A percentile compares a stretch with the other conserved stretches of the same genome.
These are phyloP conservation scores for Podila horticola DNA, from an alignment of 192 early-diverging fungal genomes.

Conservation along the genomic window DNA sequence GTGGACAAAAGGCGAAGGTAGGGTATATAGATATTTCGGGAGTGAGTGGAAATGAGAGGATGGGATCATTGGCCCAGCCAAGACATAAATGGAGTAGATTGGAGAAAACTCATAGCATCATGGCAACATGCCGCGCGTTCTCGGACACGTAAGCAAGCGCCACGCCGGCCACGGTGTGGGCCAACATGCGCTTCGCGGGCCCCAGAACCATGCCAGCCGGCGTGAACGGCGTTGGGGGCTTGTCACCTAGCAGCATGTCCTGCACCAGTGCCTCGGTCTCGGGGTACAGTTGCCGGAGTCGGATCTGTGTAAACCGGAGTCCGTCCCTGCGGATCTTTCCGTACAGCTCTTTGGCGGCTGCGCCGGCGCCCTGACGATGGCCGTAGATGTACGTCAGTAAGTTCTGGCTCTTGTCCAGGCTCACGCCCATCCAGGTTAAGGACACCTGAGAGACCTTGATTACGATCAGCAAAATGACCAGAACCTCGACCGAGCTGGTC, in stretches of 20 bases:
- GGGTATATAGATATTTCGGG: not conserved
- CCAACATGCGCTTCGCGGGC: conserved; percentile 18
- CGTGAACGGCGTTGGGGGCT: conserved; percentile 14
- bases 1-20: not conserved
- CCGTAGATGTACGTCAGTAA: conserved; percentile 32
- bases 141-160: conserved; percentile 25
- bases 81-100: not conserved
- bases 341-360: conserved; percentile 32
- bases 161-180: conserved; percentile 19
- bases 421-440: conserved; percentile 17
- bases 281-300: not conserved
- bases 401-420: not conserved
- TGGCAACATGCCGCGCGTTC: not conserved
- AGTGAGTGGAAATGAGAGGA: not conserved
- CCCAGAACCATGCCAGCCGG: conserved; percentile 27
- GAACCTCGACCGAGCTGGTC: conserved; percentile 26
- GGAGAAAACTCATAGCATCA: conserved; percentile 16
- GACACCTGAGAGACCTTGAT: conserved; percentile 15
- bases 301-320: not conserved
- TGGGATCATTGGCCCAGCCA: too few species aligned
- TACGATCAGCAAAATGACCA: conserved; percentile 24
- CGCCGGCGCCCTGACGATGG: conserved; percentile 15
- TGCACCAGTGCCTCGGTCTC: conserved; percentile 7
- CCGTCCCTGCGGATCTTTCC: conserved; percentile 30
- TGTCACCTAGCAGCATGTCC: conserved; percentile 6